Base-by-base conservation (phyloP, 768 basidiomycete genomes). In the Tylopilus balloui region DNA sequence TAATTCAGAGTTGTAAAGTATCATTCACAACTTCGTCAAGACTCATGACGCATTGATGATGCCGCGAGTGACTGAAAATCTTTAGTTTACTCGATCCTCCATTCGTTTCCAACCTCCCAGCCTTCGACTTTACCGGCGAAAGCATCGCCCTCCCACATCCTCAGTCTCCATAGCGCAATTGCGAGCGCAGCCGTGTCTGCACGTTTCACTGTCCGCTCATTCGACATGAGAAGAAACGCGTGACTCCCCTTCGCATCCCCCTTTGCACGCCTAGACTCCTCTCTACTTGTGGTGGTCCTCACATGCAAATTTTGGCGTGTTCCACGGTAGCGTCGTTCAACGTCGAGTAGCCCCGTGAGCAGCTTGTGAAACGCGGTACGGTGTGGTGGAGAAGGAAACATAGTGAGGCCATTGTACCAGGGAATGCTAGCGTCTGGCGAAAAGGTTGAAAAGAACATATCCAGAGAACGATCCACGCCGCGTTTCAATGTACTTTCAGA, bases 161-260 rank as follows among this genome's bases (percentile, higher is more conserved):
- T 73, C 36, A 90, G 50, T 52, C 90, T 79, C 89, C 89, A 92
- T 15, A 92, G 61, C 1, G 90, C 87, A 36, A 84, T 76, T 0
- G 83, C 84, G 12, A 86, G 69, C 6, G 81, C 75, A 2, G 77
- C 81, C 7, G 78, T 70, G 57, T 92, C 88, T 0, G 75, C 83
- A 31, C 80, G 71, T 47, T 64, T 65, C 15, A 76, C 62, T 0
- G 76, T 79, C 21, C 73, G 64, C 13, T 67, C 69, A 46, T 79
- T 73, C 7, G 86, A 80, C 45, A 66, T 71, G 13, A 92, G 58
- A 13, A 90, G 55, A 60, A 87, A 89, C 8, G 86, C 88, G 60
- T 87, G 83, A 51, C 85, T 88, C 3, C 69, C 72, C 54, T 79
- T 81, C 23, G 70, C 52, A 29, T 72, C 71, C 9, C 63, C 67